Evolutionary conservation across 441 rosid genomes (phyloP), one percentile per base, ranked within the genome.

Genomic region (Erodium trifolium): DNA sequence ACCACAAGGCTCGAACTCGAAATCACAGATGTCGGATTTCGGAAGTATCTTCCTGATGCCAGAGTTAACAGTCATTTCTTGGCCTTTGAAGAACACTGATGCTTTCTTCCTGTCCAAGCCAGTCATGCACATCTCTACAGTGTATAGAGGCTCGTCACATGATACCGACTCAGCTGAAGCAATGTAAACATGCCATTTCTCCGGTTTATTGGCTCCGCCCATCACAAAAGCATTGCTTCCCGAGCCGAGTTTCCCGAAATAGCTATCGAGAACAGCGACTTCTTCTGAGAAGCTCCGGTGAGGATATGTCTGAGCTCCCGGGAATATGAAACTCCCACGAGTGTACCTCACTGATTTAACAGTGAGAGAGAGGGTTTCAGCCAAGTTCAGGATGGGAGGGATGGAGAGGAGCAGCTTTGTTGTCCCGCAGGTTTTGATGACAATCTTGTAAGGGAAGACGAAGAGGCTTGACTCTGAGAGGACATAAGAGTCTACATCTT

Each of bases 391-490:
- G 78, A 86, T 84, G 31, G 86, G 85, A 7, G 89, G 93, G 65
- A 88, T 80, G 14, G 93, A 77, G 71, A 84, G 84, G 8, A 88
- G 90, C 76, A 88, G 76, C 73, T 86, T 88, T 0, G 93, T 88
- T n/a, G 90, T 86, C 66, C 93, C 93, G 27, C 93, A 88, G 68
- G 93, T 88, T 77, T 88, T 88, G 78, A 88, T 86, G 79, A 86
- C 79, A 64, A 86, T 75, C 76, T 88, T 86, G 85, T 86, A 84
- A 2, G 90, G 86, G 82, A 71, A 88, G 55, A 88, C 85, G 75
- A 88, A 88, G 76, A 84, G 82, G 86, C 90, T 86, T n/a, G 90
- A 88, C 76, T 88, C 93, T 4, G 93, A 88, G 65, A 88, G 93
- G 51, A 88, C 93, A 41, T 86, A 88, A 34, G 93, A 86, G 75